A percentile compares a stretch with the other conserved stretches of the same genome.
These are phyloP conservation scores for Stephanodiscus minutulus DNA, from an alignment of 108 stramenopile species.

Conservation along the genomic window DNA sequence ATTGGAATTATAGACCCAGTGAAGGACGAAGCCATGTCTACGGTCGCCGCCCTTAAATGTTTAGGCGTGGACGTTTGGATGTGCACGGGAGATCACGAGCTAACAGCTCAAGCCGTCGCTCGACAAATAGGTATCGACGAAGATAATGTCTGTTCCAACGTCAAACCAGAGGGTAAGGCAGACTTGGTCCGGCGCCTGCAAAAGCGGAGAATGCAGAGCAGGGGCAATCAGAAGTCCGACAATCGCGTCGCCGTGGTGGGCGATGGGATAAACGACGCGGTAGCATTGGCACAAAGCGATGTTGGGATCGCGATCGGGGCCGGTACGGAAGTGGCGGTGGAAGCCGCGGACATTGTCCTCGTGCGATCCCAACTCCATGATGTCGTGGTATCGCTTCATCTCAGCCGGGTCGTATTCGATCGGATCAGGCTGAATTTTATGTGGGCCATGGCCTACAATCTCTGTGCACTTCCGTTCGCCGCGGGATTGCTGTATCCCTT, in stretches of 20 bases:
- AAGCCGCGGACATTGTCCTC: conserved; percentile 94
- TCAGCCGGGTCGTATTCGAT: conserved; percentile 86
- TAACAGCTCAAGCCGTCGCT: conserved; percentile 89
- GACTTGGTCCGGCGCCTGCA: conserved; percentile 65
- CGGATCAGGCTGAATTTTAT: conserved; percentile 90
- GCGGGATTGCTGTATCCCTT: conserved; percentile 94
- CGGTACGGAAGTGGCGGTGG: conserved; percentile 95
- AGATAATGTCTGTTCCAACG: conserved; percentile 70
- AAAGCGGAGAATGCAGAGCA: conserved; percentile 41
- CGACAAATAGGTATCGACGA: conserved; percentile 66
- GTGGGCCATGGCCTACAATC: conserved; percentile 96
- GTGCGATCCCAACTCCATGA: conserved; percentile 87
- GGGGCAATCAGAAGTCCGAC: conserved; percentile 3
- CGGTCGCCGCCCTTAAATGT: conserved; percentile 58
- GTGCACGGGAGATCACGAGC: conserved; percentile 95
- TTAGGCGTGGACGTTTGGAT: conserved; percentile 94
- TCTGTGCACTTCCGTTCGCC: conserved; percentile 93
- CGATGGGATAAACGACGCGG: conserved; percentile 98
- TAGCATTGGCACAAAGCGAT: conserved; percentile 94
- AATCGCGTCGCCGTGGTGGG: conserved; percentile 90
- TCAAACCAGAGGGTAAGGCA: conserved; percentile 82
- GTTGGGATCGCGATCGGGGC: conserved; percentile 97
- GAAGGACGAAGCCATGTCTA: conserved; percentile 73
- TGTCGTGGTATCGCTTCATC: conserved; percentile 88
- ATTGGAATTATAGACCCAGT: conserved; percentile 88